Evolutionary conservation across 2,329 filamentous ascomycete genomes (phyloP), one percentile per base, ranked within the genome.

Genomic region (Cercospora sojina): DNA sequence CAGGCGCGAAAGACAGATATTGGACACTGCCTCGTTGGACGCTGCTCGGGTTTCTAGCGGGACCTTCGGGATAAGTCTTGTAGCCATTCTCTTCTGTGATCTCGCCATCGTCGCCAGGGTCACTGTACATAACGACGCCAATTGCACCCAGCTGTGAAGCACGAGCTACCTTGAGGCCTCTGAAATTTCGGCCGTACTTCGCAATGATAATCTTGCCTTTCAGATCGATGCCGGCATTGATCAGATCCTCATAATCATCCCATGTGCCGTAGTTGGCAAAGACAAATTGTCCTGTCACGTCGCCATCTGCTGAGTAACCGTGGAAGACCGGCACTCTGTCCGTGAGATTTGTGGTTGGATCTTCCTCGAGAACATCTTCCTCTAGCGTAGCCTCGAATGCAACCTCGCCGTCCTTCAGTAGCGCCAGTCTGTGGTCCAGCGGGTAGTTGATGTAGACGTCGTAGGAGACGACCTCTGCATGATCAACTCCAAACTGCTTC

Each of bases 181-280:
- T 87, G 82, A 97, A 97, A 68, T 94, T 88, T 55, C 86, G 84
- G 16, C 94, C 94, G 76, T 98, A 97, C 75, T 91, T 93, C 51
- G 87, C 90, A 68, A 98, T 82, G 1, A 91, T 93, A 71, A 98
- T 94, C 79, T 96, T 96, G 57, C 93, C 94, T 71, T 89, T 78
- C 47, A 98, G 81, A 65, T 86, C 88, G 65, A 97, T 80, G 70
- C 92, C 92, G 41, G 91, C 90, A 43, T 87, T 84, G 51, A 90
- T 75, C 13, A 98, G 84, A 70, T 96, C 92, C 72, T 95, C 90
- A 71, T 89, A 98, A 76, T 98, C 94, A 70, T 85, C 81, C 75
- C 89, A 96, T 0, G 91, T 95, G 61, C 93, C 94, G 74, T 95
- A 96, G 79, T 97, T 97, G 77, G 91, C 92, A 75, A 90, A 98